A percentile compares a stretch with the other conserved stretches of the same genome.
Conservation (phyloP, 805 yeast species). For the Zygosaccharomyces lentus region DNA sequence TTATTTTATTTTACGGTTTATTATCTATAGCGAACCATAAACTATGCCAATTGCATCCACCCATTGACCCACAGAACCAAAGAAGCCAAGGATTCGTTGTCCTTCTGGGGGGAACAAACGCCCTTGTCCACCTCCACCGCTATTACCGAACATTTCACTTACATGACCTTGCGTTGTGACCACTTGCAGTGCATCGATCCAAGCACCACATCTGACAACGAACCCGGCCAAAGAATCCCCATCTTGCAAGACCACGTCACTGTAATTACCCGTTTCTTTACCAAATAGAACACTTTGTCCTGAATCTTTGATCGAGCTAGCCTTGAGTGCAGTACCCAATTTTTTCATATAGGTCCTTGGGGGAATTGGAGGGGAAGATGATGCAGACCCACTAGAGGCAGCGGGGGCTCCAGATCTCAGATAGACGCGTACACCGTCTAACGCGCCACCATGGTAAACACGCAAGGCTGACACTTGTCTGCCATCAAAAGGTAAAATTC, state of each 20-base stretch:
- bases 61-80: slow-evolving; percentile 70
- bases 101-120: slow-evolving; percentile 63
- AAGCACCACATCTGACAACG: slow-evolving; percentile 67
- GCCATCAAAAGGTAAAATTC: slow-evolving; percentile 27
- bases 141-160: slow-evolving; percentile 61
- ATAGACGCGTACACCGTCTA: slow-evolving; percentile 73
- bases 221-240: slow-evolving; percentile 63
- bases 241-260: slow-evolving; percentile 50
- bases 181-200: slow-evolving; percentile 86
- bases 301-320: slow-evolving; percentile 13
- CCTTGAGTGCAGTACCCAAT: slow-evolving; percentile 25
- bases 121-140: slow-evolving; percentile 59
- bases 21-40: slow-evolving; percentile 37
- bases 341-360: slow-evolving; percentile 41
- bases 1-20: slow-evolving; percentile 1
- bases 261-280: slow-evolving; percentile 45
- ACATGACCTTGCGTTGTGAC: slow-evolving; percentile 53
- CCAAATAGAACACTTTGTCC: slow-evolving; percentile 42
- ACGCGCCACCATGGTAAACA: slow-evolving; percentile 67
- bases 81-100: slow-evolving; percentile 58
- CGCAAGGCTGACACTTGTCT: slow-evolving; percentile 47
- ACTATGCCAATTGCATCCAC: slow-evolving; percentile 67
- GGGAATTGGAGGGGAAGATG: slow-evolving; percentile 43
- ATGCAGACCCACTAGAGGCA: slow-evolving; percentile 12
- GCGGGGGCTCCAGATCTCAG: slow-evolving; percentile 17